Evolutionary conservation across 2,329 filamentous ascomycete species (phyloP), one percentile per base, ranked within the genome.

Genomic region (Fusarium agapanthi): DNA sequence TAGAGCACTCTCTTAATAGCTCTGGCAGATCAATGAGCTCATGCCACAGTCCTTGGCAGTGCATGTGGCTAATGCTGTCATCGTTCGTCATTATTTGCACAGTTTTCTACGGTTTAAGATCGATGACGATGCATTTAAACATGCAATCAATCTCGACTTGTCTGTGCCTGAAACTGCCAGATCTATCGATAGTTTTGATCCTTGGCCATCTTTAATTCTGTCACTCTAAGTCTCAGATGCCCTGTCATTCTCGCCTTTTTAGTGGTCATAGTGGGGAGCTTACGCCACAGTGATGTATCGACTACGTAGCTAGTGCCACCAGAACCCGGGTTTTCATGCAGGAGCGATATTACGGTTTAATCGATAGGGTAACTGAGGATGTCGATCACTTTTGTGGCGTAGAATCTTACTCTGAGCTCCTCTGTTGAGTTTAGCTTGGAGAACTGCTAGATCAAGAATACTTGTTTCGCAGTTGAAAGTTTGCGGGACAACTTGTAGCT

Each of bases 221-320:
- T 54, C 34, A 28, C 24, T 54, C 20, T 4, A n/a, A 38, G 10
- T 28, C 34, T 54, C 24, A 18, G 24, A 38, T 40, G 24, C 34
- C 34, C 34, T 40, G 34, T 54, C 34, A 54, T 28, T n/a, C 14
- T 54, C 24, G 34, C 14, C 20, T 54, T 40, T 54, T n/a, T 7
- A 40, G 20, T 54, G 50, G 34, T 40, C 50, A 54, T 22, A 22
- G 34, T 54, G 50, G 34, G 7, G 34, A 40, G 24, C 32, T 40
- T 54, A 54, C 50, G 34, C 50, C 50, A 54, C 50, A 54, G 50
- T 40, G 50, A 54, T 54, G 50, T 28, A 28, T 37, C 50, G 34
- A 54, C 50, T 18, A 38, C 50, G 50, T 54, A 40, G 50, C 34
- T 54, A 18, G 34, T 54, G 50, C 24, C 34, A 53, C 20, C 50